phyloP scores from a whole-genome alignment of 805 yeast species.

The Wickerhamomyces queroliae region DNA sequence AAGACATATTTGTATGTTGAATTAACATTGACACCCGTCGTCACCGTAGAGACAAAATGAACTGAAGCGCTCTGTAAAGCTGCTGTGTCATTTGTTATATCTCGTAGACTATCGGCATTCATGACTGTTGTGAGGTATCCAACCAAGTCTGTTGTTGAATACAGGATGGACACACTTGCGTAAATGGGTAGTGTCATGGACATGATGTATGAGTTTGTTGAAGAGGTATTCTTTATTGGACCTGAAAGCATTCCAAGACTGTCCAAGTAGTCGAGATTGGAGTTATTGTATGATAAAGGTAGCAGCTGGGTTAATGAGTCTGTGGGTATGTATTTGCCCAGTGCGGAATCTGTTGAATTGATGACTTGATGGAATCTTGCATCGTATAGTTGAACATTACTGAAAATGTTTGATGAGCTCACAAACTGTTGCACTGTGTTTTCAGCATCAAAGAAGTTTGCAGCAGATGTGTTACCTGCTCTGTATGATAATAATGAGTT shows the following conservation, averaged over 20 bases:
- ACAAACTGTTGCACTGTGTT: constrained; percentile 54
- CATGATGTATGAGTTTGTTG: constrained; percentile 40
- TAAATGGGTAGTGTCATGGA: constrained; percentile 76
- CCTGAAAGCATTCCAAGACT: constrained; percentile 55
- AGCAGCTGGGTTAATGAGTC: constrained; percentile 32
- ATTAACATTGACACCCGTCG: constrained; percentile 15
- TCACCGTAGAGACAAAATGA: not conserved
- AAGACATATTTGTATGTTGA: constrained; percentile 36
- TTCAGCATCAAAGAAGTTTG: constrained; percentile 40
- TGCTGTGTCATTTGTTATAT: constrained; percentile 8
- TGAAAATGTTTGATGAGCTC: constrained; percentile 55
- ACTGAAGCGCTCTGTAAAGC: not conserved
- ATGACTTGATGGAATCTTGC: constrained; percentile 44
- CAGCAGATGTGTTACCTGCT: constrained; percentile 63
- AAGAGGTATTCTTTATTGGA: constrained; percentile 44
- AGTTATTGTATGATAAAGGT: constrained; percentile 41
- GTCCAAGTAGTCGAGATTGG: constrained; percentile 38
- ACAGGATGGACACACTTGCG: constrained; percentile 64
- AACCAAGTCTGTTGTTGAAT: constrained; percentile 40
- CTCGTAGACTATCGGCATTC: constrained; percentile 36
- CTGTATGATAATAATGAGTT: constrained; percentile 53
- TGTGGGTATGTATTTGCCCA: constrained; percentile 30
- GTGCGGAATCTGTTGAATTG: constrained; percentile 30
- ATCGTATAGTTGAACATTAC: constrained; percentile 65
- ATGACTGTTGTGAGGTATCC: constrained; percentile 67